These are phyloP conservation scores for Lactifluus echinatus DNA, from an alignment of 768 basidiomycete species.

Conservation along the genomic window DNA sequence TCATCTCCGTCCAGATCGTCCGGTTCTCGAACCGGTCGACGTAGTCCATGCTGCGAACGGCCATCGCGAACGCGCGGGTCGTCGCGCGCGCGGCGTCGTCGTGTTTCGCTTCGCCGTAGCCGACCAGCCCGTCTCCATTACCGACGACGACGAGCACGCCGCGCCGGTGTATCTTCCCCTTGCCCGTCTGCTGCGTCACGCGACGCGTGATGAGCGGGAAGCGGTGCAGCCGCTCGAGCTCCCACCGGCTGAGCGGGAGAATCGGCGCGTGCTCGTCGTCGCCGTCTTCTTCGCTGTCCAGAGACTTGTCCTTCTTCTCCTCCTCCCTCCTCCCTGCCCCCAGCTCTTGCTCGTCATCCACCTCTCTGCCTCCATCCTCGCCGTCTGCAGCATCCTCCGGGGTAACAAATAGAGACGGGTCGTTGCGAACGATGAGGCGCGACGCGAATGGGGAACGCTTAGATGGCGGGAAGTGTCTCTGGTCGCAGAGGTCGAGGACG, in stretches of 20 bases:
- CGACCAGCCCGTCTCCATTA: constrained; percentile 76
- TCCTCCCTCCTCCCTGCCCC: constrained; percentile 28
- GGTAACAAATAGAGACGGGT: constrained; percentile 55
- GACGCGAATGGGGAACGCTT: constrained; percentile 47
- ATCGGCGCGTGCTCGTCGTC: constrained; percentile 23
- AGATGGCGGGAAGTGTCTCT: constrained; percentile 38
- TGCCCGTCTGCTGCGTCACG: constrained; percentile 86
- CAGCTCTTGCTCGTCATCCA: constrained; percentile 24
- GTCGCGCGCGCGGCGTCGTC: constrained; percentile 43
- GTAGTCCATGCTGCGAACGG: constrained; percentile 82
- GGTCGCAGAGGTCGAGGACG: constrained; percentile 9
- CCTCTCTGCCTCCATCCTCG: constrained; percentile 25
- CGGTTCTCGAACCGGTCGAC: constrained; percentile 91
- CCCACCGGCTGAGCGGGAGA: constrained; percentile 26
- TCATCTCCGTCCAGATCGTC: constrained; percentile 91
- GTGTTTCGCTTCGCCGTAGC: constrained; percentile 76
- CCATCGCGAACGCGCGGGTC: constrained; percentile 53
- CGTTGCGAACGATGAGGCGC: constrained; percentile 59
- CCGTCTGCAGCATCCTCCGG: constrained; percentile 26
- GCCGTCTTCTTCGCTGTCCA: no score
- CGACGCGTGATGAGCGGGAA: constrained; percentile 40
- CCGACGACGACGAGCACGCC: constrained; percentile 66
- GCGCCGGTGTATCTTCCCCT: constrained; percentile 72
- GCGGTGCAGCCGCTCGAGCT: constrained; percentile 31
- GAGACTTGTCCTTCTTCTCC: no score